A percentile compares a stretch with the other conserved stretches of the same genome.
Conservation (phyloP, 2,329 filamentous ascomycete species). For the Aspergillus aculeatinus region DNA sequence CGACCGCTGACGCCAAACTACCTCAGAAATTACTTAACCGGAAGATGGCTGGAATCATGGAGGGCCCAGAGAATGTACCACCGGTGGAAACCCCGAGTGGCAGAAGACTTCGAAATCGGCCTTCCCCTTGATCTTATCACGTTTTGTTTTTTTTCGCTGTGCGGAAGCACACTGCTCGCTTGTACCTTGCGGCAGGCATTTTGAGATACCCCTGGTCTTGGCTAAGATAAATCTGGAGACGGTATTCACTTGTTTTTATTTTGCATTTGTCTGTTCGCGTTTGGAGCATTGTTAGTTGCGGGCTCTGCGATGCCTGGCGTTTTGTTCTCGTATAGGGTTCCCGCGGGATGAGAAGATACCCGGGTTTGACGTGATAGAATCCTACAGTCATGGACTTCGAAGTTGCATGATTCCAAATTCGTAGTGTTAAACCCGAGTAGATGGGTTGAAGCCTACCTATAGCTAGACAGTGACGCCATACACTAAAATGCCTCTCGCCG, state of each 20-base stretch:
- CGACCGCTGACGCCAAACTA: conserved; percentile 39
- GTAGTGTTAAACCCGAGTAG: background rate
- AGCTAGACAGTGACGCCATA: background rate
- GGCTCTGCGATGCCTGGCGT: background rate
- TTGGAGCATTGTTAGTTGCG: background rate
- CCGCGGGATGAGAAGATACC: background rate
- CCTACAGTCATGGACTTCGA: background rate
- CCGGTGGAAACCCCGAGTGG: conserved; percentile 26
- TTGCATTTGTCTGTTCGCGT: background rate
- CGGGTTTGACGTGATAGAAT: background rate
- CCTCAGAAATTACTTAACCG: conserved; percentile 44
- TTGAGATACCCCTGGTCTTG: conserved; percentile 8
- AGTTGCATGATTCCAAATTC: background rate
- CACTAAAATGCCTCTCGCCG: background rate
- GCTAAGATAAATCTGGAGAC: background rate
- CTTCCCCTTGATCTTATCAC: conserved; percentile 23
- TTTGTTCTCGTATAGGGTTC: background rate
- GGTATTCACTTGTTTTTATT: background rate
- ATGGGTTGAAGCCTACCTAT: background rate
- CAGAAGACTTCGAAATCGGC: conserved; percentile 33
- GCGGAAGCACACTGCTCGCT: background rate
- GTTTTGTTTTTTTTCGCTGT: conserved; percentile 7
- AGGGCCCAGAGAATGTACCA: conserved; percentile 48
- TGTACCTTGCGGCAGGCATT: background rate
- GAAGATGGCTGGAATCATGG: conserved; percentile 39